phyloP scores from a whole-genome alignment of 441 rosid species.

The Adansonia rubrostipa region DNA sequence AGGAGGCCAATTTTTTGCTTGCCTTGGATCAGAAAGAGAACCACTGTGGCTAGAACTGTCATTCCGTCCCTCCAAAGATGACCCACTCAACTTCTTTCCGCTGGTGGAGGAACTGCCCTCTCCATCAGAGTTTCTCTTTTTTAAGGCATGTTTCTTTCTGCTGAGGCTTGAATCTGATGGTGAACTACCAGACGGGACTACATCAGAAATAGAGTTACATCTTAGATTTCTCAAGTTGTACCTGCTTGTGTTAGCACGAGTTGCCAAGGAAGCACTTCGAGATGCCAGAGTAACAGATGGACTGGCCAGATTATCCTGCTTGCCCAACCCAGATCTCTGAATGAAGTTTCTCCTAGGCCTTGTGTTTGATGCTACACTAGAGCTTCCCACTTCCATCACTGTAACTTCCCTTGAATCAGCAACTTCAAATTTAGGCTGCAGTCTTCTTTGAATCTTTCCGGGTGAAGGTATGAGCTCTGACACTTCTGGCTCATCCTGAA shows the following conservation, averaged over 20 bases:
- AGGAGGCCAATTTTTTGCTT: conserved; percentile 47
- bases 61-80: conserved; percentile 46
- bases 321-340: conserved; percentile 50
- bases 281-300: conserved; percentile 44
- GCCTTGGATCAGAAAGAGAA: conserved; percentile 65
- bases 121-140: conserved; percentile 60
- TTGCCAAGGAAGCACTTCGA: conserved; percentile 47
- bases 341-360: conserved; percentile 47
- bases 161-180: conserved; percentile 51
- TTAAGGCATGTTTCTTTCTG: conserved; percentile 44
- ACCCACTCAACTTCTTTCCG: conserved; percentile 57
- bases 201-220: conserved; percentile 64
- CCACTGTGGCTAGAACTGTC: conserved; percentile 47
- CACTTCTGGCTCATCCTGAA: conserved; percentile 56
- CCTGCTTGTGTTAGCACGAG: conserved; percentile 42
- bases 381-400: conserved; percentile 50
- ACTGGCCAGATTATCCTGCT: conserved; percentile 38
- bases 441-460: conserved; percentile 53
- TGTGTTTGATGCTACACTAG: conserved; percentile 50
- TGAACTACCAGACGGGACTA: conserved; percentile 48
- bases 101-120: conserved; percentile 67
- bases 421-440: conserved; percentile 38
- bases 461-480: conserved; percentile 37
- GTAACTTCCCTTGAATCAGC: conserved; percentile 35
- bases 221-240: conserved; percentile 58